Evolutionary conservation across 192 early-diverging fungal species (phyloP), one percentile per base, ranked within the genome.

Genomic region (Entomortierella parvispora): DNA sequence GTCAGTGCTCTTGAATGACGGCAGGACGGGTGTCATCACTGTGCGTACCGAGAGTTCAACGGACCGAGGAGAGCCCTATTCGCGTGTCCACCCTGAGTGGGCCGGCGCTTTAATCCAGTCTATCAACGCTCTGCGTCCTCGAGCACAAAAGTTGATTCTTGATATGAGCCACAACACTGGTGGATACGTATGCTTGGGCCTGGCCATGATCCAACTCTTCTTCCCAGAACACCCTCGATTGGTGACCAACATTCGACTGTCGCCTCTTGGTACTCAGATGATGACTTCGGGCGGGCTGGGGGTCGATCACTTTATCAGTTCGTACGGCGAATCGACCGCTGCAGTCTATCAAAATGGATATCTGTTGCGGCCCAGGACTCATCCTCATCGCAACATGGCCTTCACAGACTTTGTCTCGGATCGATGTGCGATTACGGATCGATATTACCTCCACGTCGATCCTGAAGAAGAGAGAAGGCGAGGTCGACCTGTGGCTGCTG

Each of bases 111-210:
- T 71, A n/a, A 56, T 71, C 33, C 32, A 58, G 18, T 59, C 61
- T 33, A 71, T 63, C 69, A 44, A 64, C 10, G 47, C 51, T 9
- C 47, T 71, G 3, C 45, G 69, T 9, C 69, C 70, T 12, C 17
- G 15, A 1, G 70, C 70, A 5, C 40, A 65, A 56, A 65, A 65
- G 48, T 23, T 74, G 40, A 74, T 74, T 40, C 56, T 74, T 12
- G 70, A 74, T 34, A n/a, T 74, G 28, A 60, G 45, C 9, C 70
- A 74, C 26, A 65, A 74, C 9, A 60, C 49, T 8, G 62, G 70
- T 3, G 56, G 70, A 3, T 74, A 65, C 54, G 31, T 74, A 17
- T 74, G 62, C 47, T 14, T 74, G 1, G 70, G 62, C 4, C 14
- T 55, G 29, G 53, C 57, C 26, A 52, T 74, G 62, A n/a, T 56